Evolutionary conservation across 2,329 filamentous ascomycete species (phyloP).

Genomic region (Trichoderma gracile): DNA sequence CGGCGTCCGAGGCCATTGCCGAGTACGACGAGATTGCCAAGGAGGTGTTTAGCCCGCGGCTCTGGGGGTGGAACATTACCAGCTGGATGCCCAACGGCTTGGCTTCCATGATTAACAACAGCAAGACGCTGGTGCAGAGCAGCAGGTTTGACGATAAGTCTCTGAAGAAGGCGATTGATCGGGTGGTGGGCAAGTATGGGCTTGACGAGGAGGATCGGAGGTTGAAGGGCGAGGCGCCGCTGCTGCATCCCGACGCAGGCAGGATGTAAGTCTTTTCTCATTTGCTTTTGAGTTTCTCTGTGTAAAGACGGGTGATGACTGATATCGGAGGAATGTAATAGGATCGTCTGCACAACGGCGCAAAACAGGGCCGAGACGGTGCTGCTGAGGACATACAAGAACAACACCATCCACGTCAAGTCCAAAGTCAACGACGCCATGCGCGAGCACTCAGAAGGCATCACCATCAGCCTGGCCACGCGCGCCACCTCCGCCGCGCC

Average conservation of each 20-base stretch:
- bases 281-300: not conserved
- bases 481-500: constrained; percentile 16
- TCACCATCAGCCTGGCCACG: constrained; percentile 14
- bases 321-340: not conserved
- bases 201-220: constrained; percentile 11
- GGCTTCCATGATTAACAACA: constrained; percentile 17
- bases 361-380: constrained; percentile 20
- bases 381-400: constrained; percentile 15
- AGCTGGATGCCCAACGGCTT: constrained; percentile 12
- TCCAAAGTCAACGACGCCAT: constrained; percentile 16
- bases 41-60: constrained; percentile 14
- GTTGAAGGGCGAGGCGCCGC: not conserved
- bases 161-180: constrained; percentile 13
- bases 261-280: constrained; percentile 3
- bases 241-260: constrained; percentile 6
- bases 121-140: constrained; percentile 19
- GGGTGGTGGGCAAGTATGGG: constrained; percentile 16
- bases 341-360: constrained; percentile 20
- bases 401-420: constrained; percentile 8
- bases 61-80: constrained; percentile 7
- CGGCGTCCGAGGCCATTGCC: constrained; percentile 1
- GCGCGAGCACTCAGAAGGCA: not conserved
- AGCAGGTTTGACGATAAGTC: constrained; percentile 11
- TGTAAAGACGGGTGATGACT: not conserved
- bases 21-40: constrained; percentile 15